Evolutionary conservation across 192 early-diverging fungal genomes (phyloP).

Genomic region (Pecoramyces ruminantium): DNA sequence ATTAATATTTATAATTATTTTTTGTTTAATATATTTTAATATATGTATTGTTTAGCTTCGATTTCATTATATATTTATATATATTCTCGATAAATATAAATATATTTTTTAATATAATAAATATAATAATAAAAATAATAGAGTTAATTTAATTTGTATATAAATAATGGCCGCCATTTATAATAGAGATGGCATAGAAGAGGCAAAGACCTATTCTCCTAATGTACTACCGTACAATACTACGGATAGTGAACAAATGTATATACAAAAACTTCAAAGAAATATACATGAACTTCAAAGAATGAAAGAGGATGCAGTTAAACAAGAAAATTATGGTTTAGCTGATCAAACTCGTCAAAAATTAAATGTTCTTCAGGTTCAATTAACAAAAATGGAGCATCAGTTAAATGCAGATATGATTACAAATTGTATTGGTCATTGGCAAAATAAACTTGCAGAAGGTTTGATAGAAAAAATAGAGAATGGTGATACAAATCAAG

Average conservation of each 20-base stretch:
- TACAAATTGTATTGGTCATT: conserved; percentile 18
- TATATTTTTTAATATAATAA: too few species aligned
- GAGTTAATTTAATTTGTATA: too few species aligned
- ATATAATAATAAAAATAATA: too few species aligned
- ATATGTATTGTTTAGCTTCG: too few species aligned
- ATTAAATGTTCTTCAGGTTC: conserved; percentile 15
- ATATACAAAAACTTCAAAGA: conserved; percentile 16
- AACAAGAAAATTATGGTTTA: conserved; percentile 18
- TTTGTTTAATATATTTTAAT: too few species aligned
- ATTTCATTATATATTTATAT: too few species aligned
- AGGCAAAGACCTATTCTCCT: too few species aligned
- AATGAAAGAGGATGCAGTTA: conserved; percentile 20
- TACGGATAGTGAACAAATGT: conserved; percentile 8
- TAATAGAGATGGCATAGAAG: too few species aligned
- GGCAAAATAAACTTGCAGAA: conserved; percentile 19
- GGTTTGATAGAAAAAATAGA: neutral
- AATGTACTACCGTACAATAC: too few species aligned
- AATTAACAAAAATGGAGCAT: conserved; percentile 26
- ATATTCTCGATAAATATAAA: too few species aligned
- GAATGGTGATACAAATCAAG: neutral
- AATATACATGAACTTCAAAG: neutral
- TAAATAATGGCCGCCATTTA: too few species aligned
- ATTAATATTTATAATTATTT: too few species aligned
- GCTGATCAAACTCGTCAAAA: conserved; percentile 21
- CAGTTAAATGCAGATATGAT: conserved; percentile 30